Conservation (phyloP, 2,329 filamentous ascomycete genomes). For the Metarhizium robertsii region DNA sequence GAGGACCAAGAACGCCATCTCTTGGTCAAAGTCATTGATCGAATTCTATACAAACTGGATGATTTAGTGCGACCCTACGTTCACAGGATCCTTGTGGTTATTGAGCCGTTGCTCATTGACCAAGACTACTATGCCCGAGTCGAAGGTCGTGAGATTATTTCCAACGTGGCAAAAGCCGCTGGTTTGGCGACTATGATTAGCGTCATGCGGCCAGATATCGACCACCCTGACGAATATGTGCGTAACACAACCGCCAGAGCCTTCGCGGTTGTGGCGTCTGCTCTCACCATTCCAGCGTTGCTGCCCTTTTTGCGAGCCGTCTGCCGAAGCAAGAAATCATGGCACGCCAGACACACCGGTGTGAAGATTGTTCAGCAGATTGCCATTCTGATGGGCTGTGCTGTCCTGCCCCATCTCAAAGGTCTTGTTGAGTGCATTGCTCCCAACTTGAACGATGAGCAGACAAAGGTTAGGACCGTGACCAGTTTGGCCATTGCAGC, state of each 20-base stretch:
- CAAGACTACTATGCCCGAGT: slow-evolving; percentile 99
- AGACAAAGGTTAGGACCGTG: slow-evolving; percentile 94
- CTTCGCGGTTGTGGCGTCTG: slow-evolving; percentile 94
- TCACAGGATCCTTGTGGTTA: slow-evolving; percentile 97
- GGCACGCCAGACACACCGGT: slow-evolving; percentile 95
- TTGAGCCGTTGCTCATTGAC: slow-evolving; percentile 97
- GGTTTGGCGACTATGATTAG: slow-evolving; percentile 98
- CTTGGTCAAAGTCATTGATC: slow-evolving; percentile 97
- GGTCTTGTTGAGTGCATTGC: slow-evolving; percentile 94
- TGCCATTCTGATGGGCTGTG: slow-evolving; percentile 96
- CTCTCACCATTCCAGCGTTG: slow-evolving; percentile 88
- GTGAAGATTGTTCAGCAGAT: slow-evolving; percentile 99
- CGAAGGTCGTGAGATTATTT: slow-evolving; percentile 97
- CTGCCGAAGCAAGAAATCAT: slow-evolving; percentile 96
- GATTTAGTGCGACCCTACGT: slow-evolving; percentile 93
- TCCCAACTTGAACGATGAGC: slow-evolving; percentile 92
- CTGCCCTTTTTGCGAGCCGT: slow-evolving; percentile 93
- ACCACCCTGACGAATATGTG: slow-evolving; percentile 97
- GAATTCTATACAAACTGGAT: slow-evolving; percentile 96
- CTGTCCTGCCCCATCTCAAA: slow-evolving; percentile 89
- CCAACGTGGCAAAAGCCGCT: slow-evolving; percentile 92
- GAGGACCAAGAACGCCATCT: slow-evolving; percentile 98
- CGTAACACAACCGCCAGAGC: slow-evolving; percentile 95
- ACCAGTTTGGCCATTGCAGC: slow-evolving; percentile 92
- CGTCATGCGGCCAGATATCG: slow-evolving; percentile 97